These are phyloP conservation scores for Paramyrothecium roridum DNA, from an alignment of 2,329 filamentous ascomycete genomes.

Conservation along the genomic window DNA sequence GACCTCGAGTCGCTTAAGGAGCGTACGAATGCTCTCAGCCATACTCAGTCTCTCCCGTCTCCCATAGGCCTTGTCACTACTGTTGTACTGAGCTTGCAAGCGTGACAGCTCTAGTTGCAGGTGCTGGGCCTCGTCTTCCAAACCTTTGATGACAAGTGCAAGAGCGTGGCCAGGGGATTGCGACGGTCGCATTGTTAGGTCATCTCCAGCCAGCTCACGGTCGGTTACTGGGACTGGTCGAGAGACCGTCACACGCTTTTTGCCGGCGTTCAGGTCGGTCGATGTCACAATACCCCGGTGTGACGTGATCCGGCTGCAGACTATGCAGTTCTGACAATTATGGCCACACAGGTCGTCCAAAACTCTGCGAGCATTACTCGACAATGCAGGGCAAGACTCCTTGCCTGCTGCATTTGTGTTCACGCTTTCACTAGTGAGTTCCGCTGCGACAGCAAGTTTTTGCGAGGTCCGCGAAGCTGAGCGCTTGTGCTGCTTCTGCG, in stretches of 20 bases:
- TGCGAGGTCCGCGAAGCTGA: conserved; percentile 20
- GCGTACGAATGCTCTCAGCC: conserved; percentile 55
- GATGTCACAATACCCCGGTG: conserved; percentile 35
- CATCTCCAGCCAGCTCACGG: conserved; percentile 46
- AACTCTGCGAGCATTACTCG: conserved; percentile 48
- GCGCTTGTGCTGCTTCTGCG: conserved; percentile 19
- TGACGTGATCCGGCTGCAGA: conserved; percentile 52
- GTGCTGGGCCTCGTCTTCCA: conserved; percentile 77
- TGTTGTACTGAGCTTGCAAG: conserved; percentile 61
- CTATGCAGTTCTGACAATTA: conserved; percentile 53
- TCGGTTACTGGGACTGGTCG: conserved; percentile 66
- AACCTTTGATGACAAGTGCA: conserved; percentile 76
- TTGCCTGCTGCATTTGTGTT: conserved; percentile 19
- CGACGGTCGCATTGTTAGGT: conserved; percentile 60
- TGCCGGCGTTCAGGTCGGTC: conserved; percentile 35
- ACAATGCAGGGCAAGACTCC: conserved; percentile 42
- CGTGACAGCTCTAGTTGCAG: conserved; percentile 66
- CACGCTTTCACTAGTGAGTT: conserved; percentile 16
- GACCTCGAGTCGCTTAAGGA: conserved; percentile 63
- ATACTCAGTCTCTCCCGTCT: conserved; percentile 62
- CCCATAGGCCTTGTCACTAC: conserved; percentile 63
- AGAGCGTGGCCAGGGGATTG: conserved; percentile 71
- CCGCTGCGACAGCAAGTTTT: conserved; percentile 16
- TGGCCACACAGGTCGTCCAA: conserved; percentile 53
- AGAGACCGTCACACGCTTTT: conserved; percentile 59